phyloP scores from a whole-genome alignment of 2,329 filamentous ascomycete genomes.

The Calonectria pseudoreteaudii region DNA sequence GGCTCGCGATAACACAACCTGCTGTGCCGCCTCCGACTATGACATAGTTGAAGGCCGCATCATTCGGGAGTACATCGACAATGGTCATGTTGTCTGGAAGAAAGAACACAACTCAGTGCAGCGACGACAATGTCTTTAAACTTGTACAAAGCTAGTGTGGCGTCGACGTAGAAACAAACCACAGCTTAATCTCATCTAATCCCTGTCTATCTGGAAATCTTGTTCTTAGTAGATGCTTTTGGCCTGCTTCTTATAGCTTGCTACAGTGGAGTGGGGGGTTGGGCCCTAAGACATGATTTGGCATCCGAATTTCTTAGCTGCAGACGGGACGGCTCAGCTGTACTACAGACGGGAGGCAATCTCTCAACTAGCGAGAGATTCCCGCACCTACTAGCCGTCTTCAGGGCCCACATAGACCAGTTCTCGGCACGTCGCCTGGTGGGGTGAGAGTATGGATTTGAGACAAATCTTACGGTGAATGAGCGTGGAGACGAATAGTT shows the following conservation, averaged over 20 bases:
- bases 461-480: background rate
- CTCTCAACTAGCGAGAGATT: background rate
- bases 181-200: too few relatives aligned
- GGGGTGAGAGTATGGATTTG: background rate
- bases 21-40: conserved; percentile 13
- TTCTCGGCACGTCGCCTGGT: background rate
- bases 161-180: background rate
- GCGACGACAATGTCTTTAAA: background rate
- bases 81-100: background rate
- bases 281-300: background rate
- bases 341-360: background rate
- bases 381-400: background rate
- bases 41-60: conserved; percentile 4
- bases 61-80: background rate
- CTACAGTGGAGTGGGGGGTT: background rate
- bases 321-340: background rate
- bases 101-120: background rate
- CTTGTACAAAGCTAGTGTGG: background rate
- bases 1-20: conserved; percentile 8
- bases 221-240: too few relatives aligned
- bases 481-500: background rate
- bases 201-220: background rate
- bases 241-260: background rate
- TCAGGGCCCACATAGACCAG: background rate
- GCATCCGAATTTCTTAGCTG: background rate